Conservation (phyloP, 1,139 yeast genomes). For the Yamadazyma buinensis region DNA sequence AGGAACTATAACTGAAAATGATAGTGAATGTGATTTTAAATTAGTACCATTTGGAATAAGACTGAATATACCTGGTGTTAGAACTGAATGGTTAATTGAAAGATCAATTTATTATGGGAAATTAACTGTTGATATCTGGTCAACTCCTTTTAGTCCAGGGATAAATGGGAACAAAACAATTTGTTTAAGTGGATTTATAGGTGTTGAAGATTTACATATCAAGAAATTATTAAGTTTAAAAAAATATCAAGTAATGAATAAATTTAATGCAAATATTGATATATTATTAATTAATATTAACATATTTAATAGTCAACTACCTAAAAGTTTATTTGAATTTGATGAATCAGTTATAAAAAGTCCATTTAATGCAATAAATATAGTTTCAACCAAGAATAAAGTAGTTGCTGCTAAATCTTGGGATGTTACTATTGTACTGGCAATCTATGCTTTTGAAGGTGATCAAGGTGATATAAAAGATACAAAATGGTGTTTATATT, state of each 20-base stretch:
- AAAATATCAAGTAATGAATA: constrained; percentile 48
- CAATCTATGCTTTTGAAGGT: constrained; percentile 1
- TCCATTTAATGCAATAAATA: constrained; percentile 35
- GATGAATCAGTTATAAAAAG: constrained; percentile 32
- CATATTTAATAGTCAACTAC: constrained; percentile 28
- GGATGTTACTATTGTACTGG: constrained; percentile 14
- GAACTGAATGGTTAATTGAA: constrained; percentile 88
- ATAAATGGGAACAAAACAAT: constrained; percentile 41
- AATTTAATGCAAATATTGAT: constrained; percentile 56
- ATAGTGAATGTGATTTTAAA: constrained; percentile 4
- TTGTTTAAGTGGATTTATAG: constrained; percentile 77
- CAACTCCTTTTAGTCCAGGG: constrained; percentile 49
- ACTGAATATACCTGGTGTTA: constrained; percentile 10
- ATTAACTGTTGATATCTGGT: constrained; percentile 67
- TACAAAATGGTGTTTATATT: constrained; percentile 2
- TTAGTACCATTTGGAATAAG: constrained; percentile 13
- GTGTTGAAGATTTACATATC: constrained; percentile 75
- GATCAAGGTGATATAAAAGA: background rate
- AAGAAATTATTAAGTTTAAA: constrained; percentile 56
- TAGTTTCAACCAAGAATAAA: constrained; percentile 48
- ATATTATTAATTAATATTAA: constrained; percentile 61
- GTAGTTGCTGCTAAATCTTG: constrained; percentile 55
- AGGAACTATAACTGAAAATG: constrained; percentile 26
- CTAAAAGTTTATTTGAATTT: constrained; percentile 16
- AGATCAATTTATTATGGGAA: constrained; percentile 63